A percentile compares a stretch with the other conserved stretches of the same genome.
phyloP scores from a whole-genome alignment of 768 basidiomycete species.

The Porpolomopsis calyptriformis region DNA sequence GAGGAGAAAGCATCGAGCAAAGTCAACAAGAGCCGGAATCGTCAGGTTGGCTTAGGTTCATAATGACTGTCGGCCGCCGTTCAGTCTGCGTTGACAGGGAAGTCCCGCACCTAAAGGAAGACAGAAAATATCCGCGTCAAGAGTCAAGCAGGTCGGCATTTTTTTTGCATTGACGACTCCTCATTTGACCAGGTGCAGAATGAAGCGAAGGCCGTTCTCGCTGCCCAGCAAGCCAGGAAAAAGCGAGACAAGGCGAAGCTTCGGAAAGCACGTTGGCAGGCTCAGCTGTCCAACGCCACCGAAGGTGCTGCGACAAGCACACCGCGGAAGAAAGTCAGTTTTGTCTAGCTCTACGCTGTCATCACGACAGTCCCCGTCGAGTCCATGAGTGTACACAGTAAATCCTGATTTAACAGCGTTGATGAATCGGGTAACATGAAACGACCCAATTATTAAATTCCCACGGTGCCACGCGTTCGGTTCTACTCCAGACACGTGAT shows the following conservation, averaged over 20 bases:
- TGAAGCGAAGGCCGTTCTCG: slow-evolving; percentile 31
- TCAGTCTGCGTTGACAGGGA: slow-evolving; percentile 12
- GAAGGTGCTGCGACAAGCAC: neutral
- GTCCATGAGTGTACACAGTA: too few species aligned
- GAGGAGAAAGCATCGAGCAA: slow-evolving; percentile 35
- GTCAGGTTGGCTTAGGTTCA: slow-evolving; percentile 22
- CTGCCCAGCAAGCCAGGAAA: slow-evolving; percentile 24
- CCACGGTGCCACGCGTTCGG: neutral
- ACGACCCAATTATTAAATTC: too few species aligned
- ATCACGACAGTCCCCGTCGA: too few species aligned
- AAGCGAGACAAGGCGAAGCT: slow-evolving; percentile 31
- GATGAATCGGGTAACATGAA: neutral
- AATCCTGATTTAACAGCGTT: neutral
- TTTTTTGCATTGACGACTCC: neutral
- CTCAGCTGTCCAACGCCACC: neutral
- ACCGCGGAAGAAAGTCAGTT: slow-evolving; percentile 6
- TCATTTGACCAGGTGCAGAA: slow-evolving; percentile 21
- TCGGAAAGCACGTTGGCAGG: slow-evolving; percentile 11
- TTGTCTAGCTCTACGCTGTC: slow-evolving; percentile 1
- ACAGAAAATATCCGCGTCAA: slow-evolving; percentile 19
- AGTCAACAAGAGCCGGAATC: slow-evolving; percentile 28
- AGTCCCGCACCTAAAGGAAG: slow-evolving; percentile 18
- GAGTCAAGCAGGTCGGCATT: slow-evolving; percentile 29
- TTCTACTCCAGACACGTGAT: neutral
- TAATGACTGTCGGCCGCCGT: neutral